Evolutionary conservation across 768 basidiomycete species (phyloP).

Genomic region (Lyophyllum decastes): DNA sequence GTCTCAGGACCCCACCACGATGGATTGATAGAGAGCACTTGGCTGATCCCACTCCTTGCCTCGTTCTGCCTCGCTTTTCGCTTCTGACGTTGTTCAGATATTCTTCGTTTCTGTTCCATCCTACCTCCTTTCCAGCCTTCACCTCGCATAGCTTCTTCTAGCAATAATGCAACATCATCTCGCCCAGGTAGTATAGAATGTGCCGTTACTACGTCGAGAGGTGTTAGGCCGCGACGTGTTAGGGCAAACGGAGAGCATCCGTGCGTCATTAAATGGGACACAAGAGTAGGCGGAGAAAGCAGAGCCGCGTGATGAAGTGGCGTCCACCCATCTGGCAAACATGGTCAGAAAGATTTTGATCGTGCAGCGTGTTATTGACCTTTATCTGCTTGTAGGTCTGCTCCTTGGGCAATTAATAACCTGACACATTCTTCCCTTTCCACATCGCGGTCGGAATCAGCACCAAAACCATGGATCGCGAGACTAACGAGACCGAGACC

Average conservation of each 20-base stretch:
- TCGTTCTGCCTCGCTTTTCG: slow-evolving; percentile 52
- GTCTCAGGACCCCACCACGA: slow-evolving; percentile 66
- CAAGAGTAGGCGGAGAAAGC: slow-evolving; percentile 84
- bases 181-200: slow-evolving; percentile 81
- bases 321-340: slow-evolving; percentile 83
- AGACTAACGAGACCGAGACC: slow-evolving; percentile 79
- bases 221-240: slow-evolving; percentile 79
- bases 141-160: slow-evolving; percentile 87
- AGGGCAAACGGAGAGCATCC: slow-evolving; percentile 81
- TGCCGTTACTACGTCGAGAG: slow-evolving; percentile 88
- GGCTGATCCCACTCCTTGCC: slow-evolving; percentile 60
- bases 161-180: slow-evolving; percentile 81
- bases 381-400: slow-evolving; percentile 66
- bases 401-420: slow-evolving; percentile 76
- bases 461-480: slow-evolving; percentile 79
- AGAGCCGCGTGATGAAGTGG: slow-evolving; percentile 91
- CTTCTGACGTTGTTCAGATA: slow-evolving; percentile 58
- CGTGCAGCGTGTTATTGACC: slow-evolving; percentile 39
- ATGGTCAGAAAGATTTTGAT: slow-evolving; percentile 4
- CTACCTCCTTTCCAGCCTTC: slow-evolving; percentile 81
- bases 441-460: slow-evolving; percentile 79
- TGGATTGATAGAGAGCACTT: slow-evolving; percentile 53
- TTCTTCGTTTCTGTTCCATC: slow-evolving; percentile 68
- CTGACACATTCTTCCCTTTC: slow-evolving; percentile 92
- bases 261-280: slow-evolving; percentile 91